These are phyloP conservation scores for Chernovozyma aurita DNA, from an alignment of 1,139 yeast species.

Conservation along the genomic window DNA sequence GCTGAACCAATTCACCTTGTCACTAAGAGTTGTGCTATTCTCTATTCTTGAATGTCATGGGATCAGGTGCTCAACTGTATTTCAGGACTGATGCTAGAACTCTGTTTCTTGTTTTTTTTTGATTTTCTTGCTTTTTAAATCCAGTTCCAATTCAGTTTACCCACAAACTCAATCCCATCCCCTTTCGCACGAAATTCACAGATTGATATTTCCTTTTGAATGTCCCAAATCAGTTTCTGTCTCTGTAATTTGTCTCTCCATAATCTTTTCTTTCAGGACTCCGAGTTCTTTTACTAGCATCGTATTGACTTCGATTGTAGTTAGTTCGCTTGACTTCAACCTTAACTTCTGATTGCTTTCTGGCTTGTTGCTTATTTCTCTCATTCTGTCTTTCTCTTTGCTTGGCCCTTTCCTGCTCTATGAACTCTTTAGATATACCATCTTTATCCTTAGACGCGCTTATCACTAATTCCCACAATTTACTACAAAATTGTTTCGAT, in stretches of 20 bases:
- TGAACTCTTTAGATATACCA: slow-evolving; percentile 35
- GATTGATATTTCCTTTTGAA: too few species aligned
- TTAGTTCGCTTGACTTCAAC: slow-evolving; percentile 15
- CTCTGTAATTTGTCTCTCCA: slow-evolving; percentile 5
- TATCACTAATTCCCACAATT: slow-evolving; percentile 36
- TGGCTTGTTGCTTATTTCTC: not conserved
- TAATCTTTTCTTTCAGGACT: slow-evolving; percentile 3
- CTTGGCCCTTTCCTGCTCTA: slow-evolving; percentile 15
- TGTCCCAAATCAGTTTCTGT: not conserved
- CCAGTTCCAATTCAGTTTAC: too few species aligned
- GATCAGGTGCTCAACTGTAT: too few species aligned
- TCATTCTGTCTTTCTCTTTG: slow-evolving; percentile 5
- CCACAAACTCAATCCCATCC: too few species aligned
- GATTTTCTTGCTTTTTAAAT: too few species aligned
- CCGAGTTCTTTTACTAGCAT: slow-evolving; percentile 10
- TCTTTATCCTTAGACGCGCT: slow-evolving; percentile 36
- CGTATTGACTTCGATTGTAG: slow-evolving; percentile 20
- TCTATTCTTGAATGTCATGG: too few species aligned
- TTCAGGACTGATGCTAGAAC: too few species aligned
- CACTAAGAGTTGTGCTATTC: too few species aligned
- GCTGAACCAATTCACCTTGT: too few species aligned
- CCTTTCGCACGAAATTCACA: too few species aligned
- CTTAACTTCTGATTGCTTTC: not conserved
- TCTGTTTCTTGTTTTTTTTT: too few species aligned
- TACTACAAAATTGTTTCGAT: slow-evolving; percentile 28